Evolutionary conservation across 768 basidiomycete species (phyloP).

Genomic region (Macrolepiota fuliginosa): DNA sequence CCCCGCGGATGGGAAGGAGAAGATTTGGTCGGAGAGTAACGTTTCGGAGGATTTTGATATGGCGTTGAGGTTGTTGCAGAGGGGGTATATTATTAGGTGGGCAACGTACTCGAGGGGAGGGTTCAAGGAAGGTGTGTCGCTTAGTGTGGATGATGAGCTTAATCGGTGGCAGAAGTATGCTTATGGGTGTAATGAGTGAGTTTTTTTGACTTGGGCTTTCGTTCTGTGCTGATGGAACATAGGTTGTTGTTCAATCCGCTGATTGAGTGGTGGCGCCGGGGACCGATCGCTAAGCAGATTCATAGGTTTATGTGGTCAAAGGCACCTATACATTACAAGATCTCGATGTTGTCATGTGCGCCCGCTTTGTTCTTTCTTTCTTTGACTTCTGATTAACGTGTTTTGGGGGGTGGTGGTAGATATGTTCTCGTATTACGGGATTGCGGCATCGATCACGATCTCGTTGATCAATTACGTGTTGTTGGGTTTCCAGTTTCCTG

Average conservation of each 20-base stretch:
- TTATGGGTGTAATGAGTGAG: slow-evolving; percentile 63
- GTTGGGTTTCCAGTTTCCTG: slow-evolving; percentile 69
- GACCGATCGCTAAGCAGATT: slow-evolving; percentile 77
- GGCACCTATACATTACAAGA: slow-evolving; percentile 80
- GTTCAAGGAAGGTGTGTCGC: slow-evolving; percentile 89
- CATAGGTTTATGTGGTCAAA: slow-evolving; percentile 72
- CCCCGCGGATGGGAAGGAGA: slow-evolving; percentile 57
- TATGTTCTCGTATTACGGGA: slow-evolving; percentile 63
- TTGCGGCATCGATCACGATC: slow-evolving; percentile 66
- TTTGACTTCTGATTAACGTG: neutral
- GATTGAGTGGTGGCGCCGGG: slow-evolving; percentile 68
- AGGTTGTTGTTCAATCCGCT: slow-evolving; percentile 84
- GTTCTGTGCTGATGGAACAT: no score
- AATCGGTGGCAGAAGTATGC: slow-evolving; percentile 87
- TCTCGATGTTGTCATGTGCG: slow-evolving; percentile 70
- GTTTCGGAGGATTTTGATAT: slow-evolving; percentile 86
- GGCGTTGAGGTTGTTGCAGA: slow-evolving; percentile 58
- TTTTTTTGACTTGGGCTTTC: no score
- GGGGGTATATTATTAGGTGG: slow-evolving; percentile 76
- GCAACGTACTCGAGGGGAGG: slow-evolving; percentile 82
- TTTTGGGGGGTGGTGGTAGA: slow-evolving; percentile 26
- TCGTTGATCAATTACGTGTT: slow-evolving; percentile 71
- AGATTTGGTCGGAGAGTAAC: slow-evolving; percentile 77
- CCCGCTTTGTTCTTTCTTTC: slow-evolving; percentile 13
- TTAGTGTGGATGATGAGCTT: slow-evolving; percentile 85